phyloP scores from a whole-genome alignment of 2,329 filamentous ascomycete genomes.

The Xenosphaeropsis pyriputrescens region DNA sequence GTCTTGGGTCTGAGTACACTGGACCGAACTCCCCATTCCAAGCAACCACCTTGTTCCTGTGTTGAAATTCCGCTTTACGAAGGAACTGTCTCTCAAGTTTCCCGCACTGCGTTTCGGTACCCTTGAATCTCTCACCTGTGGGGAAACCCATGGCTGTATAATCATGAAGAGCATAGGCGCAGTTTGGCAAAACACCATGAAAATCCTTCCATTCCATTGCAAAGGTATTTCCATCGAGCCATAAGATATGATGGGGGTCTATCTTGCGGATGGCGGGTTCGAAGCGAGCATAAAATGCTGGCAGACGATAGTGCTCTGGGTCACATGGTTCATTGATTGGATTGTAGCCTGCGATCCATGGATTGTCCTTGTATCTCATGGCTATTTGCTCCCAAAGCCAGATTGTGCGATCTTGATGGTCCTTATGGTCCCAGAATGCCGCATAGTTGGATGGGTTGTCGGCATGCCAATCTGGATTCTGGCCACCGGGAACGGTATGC shows the following conservation, averaged over 20 bases:
- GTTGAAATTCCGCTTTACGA: conserved; percentile 32
- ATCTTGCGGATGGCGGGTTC: conserved; percentile 29
- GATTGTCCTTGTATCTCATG: conserved; percentile 25
- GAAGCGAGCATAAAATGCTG: conserved; percentile 28
- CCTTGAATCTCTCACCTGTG: conserved; percentile 22
- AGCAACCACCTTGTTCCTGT: conserved; percentile 22
- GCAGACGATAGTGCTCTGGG: conserved; percentile 27
- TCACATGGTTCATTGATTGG: conserved; percentile 35
- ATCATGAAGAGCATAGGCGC: conserved; percentile 29
- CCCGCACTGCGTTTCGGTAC: conserved; percentile 23
- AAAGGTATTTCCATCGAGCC: conserved; percentile 28
- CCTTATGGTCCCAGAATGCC: conserved; percentile 33
- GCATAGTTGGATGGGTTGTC: conserved; percentile 29
- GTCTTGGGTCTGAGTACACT: conserved; percentile 17
- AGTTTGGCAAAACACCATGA: conserved; percentile 25
- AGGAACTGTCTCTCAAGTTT: conserved; percentile 25
- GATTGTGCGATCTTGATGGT: conserved; percentile 31
- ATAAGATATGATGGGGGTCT: conserved; percentile 29
- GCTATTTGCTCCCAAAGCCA: conserved; percentile 33
- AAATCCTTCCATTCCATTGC: conserved; percentile 29
- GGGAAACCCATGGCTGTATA: conserved; percentile 29
- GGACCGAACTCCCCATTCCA: conserved; percentile 39
- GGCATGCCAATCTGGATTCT: conserved; percentile 34
- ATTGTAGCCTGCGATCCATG: conserved; percentile 35
- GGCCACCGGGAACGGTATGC: conserved; percentile 31